Evolutionary conservation across 257 asterid genomes (phyloP), one percentile per base, ranked within the genome.

Genomic region (Echites panduratus): DNA sequence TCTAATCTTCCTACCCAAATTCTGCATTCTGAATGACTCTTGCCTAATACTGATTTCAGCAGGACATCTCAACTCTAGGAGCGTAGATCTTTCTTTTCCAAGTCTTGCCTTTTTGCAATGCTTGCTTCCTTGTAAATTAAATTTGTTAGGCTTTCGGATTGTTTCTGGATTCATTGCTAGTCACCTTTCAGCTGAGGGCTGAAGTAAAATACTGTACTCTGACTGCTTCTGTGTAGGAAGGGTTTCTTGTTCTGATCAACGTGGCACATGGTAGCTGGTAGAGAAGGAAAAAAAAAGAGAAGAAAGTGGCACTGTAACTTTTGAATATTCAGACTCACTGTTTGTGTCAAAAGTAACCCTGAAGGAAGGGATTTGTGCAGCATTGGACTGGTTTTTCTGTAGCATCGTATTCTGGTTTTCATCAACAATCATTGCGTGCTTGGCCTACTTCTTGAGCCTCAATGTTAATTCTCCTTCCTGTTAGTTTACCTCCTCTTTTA

Each of bases 171-270:
- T 76, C 82, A 38, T 78, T 75, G 84, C n/a, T n/a, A n/a, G n/a
- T n/a, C n/a, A n/a, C n/a, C n/a, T n/a, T 87, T 90, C 95, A 88
- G 95, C 80, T 83, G 70, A 74, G 93, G 89, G 88, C 92, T 89
- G 96, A 89, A 79, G 76, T 76, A 76, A 81, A 73, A 78, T 44
- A 70, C 67, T 72, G 26, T 71, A 68, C 20, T 80, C n/a, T 66
- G 24, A 77, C 88, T 84, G 74, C 78, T 85, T 79, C 76, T 78
- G 77, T 79, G 76, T 73, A 85, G 86, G 71, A 85, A 82, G 79
- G 58, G 56, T 76, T 41, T 78, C 74, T 78, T 66, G 65, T 76
- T 54, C 71, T 73, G 70, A 56, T 56, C 44, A 70, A 40, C 29
- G 67, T 74, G 24, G 63, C 22, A 58, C 48, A n/a, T n/a, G 71